phyloP scores from a whole-genome alignment of 352 stramenopile genomes.

The Phytophthora pluvialis region DNA sequence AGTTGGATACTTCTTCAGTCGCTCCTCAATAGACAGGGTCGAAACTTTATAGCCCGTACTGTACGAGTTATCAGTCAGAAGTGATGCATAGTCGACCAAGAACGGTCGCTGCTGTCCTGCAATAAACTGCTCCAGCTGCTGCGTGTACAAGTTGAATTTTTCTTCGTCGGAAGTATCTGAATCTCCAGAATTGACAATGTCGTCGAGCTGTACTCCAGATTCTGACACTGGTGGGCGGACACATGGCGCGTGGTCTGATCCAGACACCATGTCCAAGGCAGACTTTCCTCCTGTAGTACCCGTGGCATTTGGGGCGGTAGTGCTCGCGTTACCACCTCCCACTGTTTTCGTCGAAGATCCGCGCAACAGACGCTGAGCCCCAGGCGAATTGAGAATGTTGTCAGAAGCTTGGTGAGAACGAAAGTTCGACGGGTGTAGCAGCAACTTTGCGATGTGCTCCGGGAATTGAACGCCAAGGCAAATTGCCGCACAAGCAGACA shows the following conservation, averaged over 20 bases:
- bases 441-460: slow-evolving; percentile 58
- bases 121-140: slow-evolving; percentile 65
- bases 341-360: slow-evolving; percentile 22
- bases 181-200: slow-evolving; percentile 29
- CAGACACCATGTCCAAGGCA: slow-evolving; percentile 40
- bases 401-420: slow-evolving; percentile 86
- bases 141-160: slow-evolving; percentile 62
- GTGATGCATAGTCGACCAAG: slow-evolving; percentile 71
- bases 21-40: slow-evolving; percentile 65
- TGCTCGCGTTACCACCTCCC: slow-evolving; percentile 3
- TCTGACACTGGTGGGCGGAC: slow-evolving; percentile 11
- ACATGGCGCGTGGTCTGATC: slow-evolving; percentile 39
- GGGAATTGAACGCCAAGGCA: slow-evolving; percentile 87
- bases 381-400: slow-evolving; percentile 83
- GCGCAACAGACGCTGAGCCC: slow-evolving; percentile 60
- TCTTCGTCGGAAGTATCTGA: slow-evolving; percentile 40
- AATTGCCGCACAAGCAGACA: slow-evolving; percentile 83
- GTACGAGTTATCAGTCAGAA: slow-evolving; percentile 81
- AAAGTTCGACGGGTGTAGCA: slow-evolving; percentile 86
- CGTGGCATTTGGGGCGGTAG: slow-evolving; percentile 2
- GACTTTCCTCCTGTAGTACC: slow-evolving; percentile 19
- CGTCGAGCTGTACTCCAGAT: slow-evolving; percentile 28
- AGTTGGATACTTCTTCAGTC: slow-evolving; percentile 53
- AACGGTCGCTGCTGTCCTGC: slow-evolving; percentile 83
- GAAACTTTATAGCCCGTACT: slow-evolving; percentile 82